Evolutionary conservation across 495 filamentous ascomycete species (phyloP).

Genomic region (Mycothermus thermophilus): DNA sequence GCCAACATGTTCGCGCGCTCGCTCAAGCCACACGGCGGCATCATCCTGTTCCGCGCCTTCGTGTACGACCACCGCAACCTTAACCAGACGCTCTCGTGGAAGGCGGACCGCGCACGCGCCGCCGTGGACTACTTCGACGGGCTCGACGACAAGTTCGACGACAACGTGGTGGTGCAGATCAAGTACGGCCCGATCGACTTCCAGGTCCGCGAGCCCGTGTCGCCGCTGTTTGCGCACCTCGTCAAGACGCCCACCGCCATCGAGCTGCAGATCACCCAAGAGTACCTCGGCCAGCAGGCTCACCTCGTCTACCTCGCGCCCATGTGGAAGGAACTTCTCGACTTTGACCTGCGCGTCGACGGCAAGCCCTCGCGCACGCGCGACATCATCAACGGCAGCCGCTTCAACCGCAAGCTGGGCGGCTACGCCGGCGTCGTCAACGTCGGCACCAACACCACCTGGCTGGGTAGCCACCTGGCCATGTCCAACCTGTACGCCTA

Average conservation of each 20-base stretch:
- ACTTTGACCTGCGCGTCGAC: conserved; percentile 52
- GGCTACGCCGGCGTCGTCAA: conserved; percentile 58
- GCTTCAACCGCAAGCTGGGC: conserved; percentile 42
- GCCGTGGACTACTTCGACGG: conserved; percentile 52
- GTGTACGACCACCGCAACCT: conserved; percentile 47
- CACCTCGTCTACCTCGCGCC: conserved; percentile 55
- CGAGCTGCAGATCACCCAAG: conserved; percentile 53
- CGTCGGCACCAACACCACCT: conserved; percentile 51
- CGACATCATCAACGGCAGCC: conserved; percentile 45
- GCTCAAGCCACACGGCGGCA: conserved; percentile 46
- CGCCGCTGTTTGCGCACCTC: conserved; percentile 56
- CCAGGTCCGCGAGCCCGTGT: conserved; percentile 56
- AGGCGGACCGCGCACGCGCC: conserved; percentile 53
- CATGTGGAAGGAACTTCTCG: conserved; percentile 51
- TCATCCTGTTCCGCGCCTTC: conserved; percentile 61
- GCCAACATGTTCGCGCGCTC: conserved; percentile 57
- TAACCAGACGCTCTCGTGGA: conserved; percentile 43
- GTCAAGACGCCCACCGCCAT: conserved; percentile 44
- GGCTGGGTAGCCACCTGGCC: conserved; percentile 53
- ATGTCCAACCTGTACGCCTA: conserved; percentile 65
- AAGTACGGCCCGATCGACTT: conserved; percentile 69
- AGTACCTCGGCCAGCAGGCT: conserved; percentile 59
- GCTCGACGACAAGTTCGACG: conserved; percentile 51
- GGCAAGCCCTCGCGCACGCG: conserved; percentile 35
- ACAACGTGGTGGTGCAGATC: conserved; percentile 59